Percentiles rank a stretch among this genome's conserved stretches.
Conservation (phyloP, 2,329 filamentous ascomycete species). For the Fusarium sp. region DNA sequence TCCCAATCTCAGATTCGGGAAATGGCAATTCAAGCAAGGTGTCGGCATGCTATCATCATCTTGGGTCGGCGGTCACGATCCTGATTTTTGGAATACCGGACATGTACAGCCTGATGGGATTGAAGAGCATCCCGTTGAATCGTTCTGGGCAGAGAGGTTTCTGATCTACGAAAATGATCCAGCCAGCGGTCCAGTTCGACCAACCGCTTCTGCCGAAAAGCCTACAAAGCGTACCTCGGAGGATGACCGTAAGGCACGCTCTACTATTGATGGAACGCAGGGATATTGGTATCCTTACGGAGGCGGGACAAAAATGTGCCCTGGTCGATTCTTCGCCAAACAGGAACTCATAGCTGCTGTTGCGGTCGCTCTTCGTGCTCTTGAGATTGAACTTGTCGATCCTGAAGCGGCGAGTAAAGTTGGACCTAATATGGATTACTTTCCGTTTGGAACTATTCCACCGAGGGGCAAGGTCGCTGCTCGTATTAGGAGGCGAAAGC, state of each 20-base stretch:
- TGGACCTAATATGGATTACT: slow-evolving; percentile 38
- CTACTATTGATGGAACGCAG: slow-evolving; percentile 38
- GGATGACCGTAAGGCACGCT: slow-evolving; percentile 12
- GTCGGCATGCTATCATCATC: slow-evolving; percentile 31
- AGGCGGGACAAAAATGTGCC: slow-evolving; percentile 50
- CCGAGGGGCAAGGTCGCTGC: slow-evolving; percentile 30
- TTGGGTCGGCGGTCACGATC: slow-evolving; percentile 25
- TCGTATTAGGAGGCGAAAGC: slow-evolving; percentile 22
- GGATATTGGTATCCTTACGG: slow-evolving; percentile 52
- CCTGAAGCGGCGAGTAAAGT: slow-evolving; percentile 13
- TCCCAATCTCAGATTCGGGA: slow-evolving; percentile 37
- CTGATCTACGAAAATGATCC: slow-evolving; percentile 36
- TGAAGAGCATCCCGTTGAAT: slow-evolving; percentile 25
- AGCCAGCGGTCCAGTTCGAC: slow-evolving; percentile 28
- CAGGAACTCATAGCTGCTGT: slow-evolving; percentile 48
- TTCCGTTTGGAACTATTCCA: slow-evolving; percentile 42
- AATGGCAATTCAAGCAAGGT: slow-evolving; percentile 33
- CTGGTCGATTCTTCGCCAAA: slow-evolving; percentile 53
- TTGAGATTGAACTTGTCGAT: slow-evolving; percentile 47
- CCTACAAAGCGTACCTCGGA: neutral
- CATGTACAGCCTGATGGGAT: neutral
- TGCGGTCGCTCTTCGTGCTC: slow-evolving; percentile 47
- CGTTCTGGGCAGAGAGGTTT: slow-evolving; percentile 44
- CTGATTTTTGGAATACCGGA: slow-evolving; percentile 38
- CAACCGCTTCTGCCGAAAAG: rapidly evolving